Evolutionary conservation across 2,329 filamentous ascomycete species (phyloP), one percentile per base, ranked within the genome.

Genomic region (Ceratocystis alfenasii): DNA sequence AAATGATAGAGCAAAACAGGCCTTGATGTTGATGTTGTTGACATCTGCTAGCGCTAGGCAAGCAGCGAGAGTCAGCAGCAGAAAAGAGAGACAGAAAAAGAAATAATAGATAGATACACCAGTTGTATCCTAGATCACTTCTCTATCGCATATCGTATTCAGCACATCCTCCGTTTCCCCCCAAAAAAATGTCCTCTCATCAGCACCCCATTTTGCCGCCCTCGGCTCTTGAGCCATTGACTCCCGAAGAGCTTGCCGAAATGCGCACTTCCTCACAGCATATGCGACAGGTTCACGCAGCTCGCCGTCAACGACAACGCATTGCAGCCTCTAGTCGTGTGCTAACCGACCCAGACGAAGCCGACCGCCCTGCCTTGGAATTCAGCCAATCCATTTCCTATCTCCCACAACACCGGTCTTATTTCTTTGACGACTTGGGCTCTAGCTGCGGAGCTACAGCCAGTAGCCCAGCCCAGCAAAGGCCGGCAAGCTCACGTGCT

Each of bases 151-250:
- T 41, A 41, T 41, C 36, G 36, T 41, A 41, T 41, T 41, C 36
- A 41, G 36, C 36, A 12, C 10, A 10, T 41, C 36, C 36, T 12
- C 36, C 8, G 8, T 12, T 41, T 41, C 22, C 2, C 20, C 20
- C 10, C 8, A 25, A 55, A 6, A n/a, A 8, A 8, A 55, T 55
- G 50, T 55, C 50, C 22, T 20, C 50, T 12, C 10, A 55, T 25
- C 50, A 28, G 20, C 50, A 55, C 22, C 50, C 50, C 17, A 28
- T 15, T 6, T 20, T 55, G 50, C 22, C 50, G 7, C 7, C 22
- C 50, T 55, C 50, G 22, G 50, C 50, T 12, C 50, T 55, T 15
- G 50, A 55, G 50, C 50, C 50, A 20, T 25, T 55, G 50, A 55
- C 50, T 8, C 7, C 50, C 22, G 50, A 28, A 12, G 50, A 55